Conservation (phyloP, 805 yeast genomes). For the Wickerhamiella cacticola region DNA sequence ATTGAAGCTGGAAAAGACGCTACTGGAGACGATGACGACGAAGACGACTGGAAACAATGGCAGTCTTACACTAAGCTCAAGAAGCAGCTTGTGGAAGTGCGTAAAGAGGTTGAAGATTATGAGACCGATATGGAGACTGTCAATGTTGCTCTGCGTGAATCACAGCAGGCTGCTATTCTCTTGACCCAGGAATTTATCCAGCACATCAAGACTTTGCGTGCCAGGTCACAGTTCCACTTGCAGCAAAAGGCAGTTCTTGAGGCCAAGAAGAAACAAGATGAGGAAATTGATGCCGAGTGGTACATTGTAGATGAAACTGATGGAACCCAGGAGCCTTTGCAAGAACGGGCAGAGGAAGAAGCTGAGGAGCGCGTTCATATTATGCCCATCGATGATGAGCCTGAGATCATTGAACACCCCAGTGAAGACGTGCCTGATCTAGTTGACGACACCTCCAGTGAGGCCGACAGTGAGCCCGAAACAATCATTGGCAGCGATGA, state of each 20-base stretch:
- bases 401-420: neutral
- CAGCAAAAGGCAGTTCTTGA: conserved; percentile 17
- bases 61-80: conserved; percentile 19
- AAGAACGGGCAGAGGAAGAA: neutral
- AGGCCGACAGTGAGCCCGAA: neutral
- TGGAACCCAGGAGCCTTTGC: neutral
- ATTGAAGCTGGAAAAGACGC: conserved; percentile 22
- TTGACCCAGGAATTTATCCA: conserved; percentile 20
- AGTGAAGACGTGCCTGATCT: neutral
- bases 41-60: conserved; percentile 34
- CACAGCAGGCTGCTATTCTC: conserved; percentile 22
- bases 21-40: conserved; percentile 25
- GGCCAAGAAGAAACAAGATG: neutral
- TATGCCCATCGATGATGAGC: conserved; percentile 1
- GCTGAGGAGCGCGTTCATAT: neutral
- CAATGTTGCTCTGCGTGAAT: conserved; percentile 22
- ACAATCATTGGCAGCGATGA: neutral
- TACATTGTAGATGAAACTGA: neutral
- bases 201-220: conserved; percentile 19
- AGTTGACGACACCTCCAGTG: neutral
- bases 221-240: conserved; percentile 20
- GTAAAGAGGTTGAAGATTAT: conserved; percentile 18
- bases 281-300: conserved; percentile 4
- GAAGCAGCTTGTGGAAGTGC: conserved; percentile 17
- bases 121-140: conserved; percentile 20